phyloP scores from a whole-genome alignment of 73 alveolate species.

The Stentor roeselii region DNA sequence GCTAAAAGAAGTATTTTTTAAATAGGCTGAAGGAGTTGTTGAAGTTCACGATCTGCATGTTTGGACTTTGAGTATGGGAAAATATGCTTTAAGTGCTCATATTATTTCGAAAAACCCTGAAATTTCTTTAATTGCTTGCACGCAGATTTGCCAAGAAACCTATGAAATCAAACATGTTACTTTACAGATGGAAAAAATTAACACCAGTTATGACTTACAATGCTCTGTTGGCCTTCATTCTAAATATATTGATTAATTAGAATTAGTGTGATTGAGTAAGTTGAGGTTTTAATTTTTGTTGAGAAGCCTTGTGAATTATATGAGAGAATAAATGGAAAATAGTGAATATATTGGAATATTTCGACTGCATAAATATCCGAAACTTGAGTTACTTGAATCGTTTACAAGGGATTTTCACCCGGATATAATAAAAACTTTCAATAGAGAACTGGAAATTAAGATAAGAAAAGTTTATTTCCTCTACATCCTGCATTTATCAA shows the following conservation, averaged over 20 bases:
- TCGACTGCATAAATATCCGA: too few species aligned
- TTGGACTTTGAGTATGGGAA: constrained; percentile 86
- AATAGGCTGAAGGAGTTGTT: constrained; percentile 44
- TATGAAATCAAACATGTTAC: background rate
- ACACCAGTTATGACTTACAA: background rate
- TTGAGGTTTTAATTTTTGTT: too few species aligned
- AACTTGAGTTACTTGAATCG: too few species aligned
- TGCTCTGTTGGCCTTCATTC: background rate
- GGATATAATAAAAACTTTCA: too few species aligned
- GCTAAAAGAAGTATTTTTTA: constrained; percentile 12
- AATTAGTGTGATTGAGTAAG: too few species aligned
- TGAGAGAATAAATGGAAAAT: too few species aligned
- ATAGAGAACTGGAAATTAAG: too few species aligned
- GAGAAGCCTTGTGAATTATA: too few species aligned
- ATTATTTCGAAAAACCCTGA: constrained; percentile 23
- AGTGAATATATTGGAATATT: too few species aligned
- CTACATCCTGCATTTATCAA: too few species aligned
- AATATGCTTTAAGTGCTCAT: constrained; percentile 72
- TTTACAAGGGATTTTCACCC: too few species aligned
- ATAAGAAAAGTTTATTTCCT: too few species aligned
- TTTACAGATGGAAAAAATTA: background rate
- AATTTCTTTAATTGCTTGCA: background rate
- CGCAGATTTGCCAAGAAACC: constrained; percentile 17
- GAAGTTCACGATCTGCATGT: constrained; percentile 92
- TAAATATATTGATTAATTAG: background rate